phyloP scores from a whole-genome alignment of 225 moss, liverwort and hornwort genomes.

The Physcomitrium patens region DNA sequence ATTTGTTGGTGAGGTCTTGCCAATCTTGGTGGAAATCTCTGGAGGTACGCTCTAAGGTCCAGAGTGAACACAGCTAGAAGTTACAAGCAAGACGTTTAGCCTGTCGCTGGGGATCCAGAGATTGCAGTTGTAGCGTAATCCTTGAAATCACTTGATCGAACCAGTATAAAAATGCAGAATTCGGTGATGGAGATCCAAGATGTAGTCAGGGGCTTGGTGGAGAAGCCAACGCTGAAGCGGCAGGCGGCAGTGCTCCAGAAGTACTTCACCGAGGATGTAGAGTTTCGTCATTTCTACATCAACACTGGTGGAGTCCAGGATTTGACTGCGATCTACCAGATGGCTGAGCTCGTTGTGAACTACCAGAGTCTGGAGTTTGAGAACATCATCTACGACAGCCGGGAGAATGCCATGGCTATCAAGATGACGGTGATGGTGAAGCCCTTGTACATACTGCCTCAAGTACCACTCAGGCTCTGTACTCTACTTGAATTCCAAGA shows the following conservation, averaged over 20 bases:
- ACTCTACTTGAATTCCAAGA: conserved; percentile 50
- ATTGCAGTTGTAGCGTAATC: no score
- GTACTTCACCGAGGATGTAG: conserved; percentile 48
- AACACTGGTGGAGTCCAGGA: conserved; percentile 40
- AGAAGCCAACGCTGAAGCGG: conserved; percentile 45
- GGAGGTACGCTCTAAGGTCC: no score
- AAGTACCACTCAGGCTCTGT: conserved; percentile 29
- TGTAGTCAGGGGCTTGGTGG: conserved; percentile 49
- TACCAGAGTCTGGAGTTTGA: conserved; percentile 55
- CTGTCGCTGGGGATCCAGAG: no score
- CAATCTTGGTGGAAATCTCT: no score
- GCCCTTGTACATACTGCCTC: conserved; percentile 35
- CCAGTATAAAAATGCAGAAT: conserved; percentile 45
- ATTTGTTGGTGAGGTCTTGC: no score
- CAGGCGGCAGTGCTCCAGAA: conserved; percentile 41
- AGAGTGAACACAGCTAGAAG: no score
- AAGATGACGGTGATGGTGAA: conserved; percentile 41
- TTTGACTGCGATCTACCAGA: conserved; percentile 48
- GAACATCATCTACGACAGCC: conserved; percentile 41
- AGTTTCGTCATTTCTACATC: conserved; percentile 50
- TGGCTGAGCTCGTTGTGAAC: conserved; percentile 41
- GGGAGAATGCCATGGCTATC: conserved; percentile 33
- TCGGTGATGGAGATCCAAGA: conserved; percentile 43
- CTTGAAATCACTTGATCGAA: no score
- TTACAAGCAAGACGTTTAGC: no score